Evolutionary conservation across 441 rosid genomes (phyloP).

Genomic region (Pelargonium citronellum): DNA sequence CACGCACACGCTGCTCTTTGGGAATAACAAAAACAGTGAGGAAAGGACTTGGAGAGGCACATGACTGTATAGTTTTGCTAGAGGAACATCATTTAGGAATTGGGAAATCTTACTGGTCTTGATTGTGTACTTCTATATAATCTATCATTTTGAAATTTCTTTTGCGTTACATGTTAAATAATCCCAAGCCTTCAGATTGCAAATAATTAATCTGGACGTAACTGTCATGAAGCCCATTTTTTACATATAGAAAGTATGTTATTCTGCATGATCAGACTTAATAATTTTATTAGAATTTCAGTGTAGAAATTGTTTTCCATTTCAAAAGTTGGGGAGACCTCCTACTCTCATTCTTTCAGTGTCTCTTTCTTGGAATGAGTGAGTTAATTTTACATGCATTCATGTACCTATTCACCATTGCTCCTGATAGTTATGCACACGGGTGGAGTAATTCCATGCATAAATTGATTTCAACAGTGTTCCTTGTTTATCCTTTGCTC

Average conservation of each 20-base stretch:
- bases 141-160: too few species aligned
- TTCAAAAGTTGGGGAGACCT: not conserved
- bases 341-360: not conserved
- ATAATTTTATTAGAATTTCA: not conserved
- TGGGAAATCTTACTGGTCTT: not conserved
- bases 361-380: not conserved
- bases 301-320: not conserved
- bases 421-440: not conserved
- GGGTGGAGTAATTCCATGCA: not conserved
- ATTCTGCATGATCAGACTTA: not conserved
- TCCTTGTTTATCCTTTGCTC: conserved; percentile 5
- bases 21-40: not conserved
- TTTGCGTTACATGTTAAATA: not conserved
- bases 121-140: too few species aligned
- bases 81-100: not conserved
- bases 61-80: not conserved
- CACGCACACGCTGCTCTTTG: not conserved
- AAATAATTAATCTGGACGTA: not conserved
- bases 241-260: not conserved
- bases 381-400: not conserved
- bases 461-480: not conserved
- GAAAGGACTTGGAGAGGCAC: not conserved
- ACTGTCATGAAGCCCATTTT: not conserved
- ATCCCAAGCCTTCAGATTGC: not conserved
- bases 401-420: not conserved